These are phyloP conservation scores for Vitis amurensis DNA, from an alignment of 164 flowering plant species.

Conservation along the genomic window DNA sequence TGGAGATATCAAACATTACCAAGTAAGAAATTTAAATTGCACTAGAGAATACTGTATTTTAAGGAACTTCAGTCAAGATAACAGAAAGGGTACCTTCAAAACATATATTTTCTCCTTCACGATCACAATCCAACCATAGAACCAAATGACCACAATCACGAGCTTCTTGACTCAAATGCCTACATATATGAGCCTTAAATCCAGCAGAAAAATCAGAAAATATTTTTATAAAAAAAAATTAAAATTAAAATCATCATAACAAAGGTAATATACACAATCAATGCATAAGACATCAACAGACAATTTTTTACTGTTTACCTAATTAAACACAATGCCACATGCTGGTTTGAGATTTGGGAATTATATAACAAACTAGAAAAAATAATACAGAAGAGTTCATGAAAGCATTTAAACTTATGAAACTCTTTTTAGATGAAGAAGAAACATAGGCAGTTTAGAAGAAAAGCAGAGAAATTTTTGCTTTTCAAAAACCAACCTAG, in stretches of 20 bases:
- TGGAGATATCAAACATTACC: not conserved
- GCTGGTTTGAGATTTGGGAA: too few species aligned
- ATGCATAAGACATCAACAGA: not conserved
- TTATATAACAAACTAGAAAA: too few species aligned
- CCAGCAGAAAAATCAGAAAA: conserved; percentile 7
- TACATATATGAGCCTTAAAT: conserved; percentile 72
- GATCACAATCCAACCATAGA: conserved; percentile 96
- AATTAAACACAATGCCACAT: too few species aligned
- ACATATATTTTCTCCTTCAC: conserved; percentile 98
- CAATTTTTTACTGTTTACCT: too few species aligned
- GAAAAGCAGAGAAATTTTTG: too few species aligned
- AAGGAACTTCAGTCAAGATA: not conserved
- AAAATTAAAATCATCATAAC: not conserved
- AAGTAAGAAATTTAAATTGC: not conserved
- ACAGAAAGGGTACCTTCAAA: conserved; percentile 74
- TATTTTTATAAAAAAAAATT: conserved; percentile 1
- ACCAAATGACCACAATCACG: conserved; percentile 78
- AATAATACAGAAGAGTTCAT: too few species aligned
- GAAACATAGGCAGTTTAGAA: too few species aligned
- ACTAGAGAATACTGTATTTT: not conserved
- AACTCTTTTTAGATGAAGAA: too few species aligned
- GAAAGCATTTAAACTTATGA: too few species aligned
- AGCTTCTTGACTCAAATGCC: conserved; percentile 93
- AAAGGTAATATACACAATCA: not conserved
- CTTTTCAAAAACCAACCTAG: too few species aligned